phyloP scores from a whole-genome alignment of 2,329 filamentous ascomycete genomes.

The Hypomyces perniciosus region DNA sequence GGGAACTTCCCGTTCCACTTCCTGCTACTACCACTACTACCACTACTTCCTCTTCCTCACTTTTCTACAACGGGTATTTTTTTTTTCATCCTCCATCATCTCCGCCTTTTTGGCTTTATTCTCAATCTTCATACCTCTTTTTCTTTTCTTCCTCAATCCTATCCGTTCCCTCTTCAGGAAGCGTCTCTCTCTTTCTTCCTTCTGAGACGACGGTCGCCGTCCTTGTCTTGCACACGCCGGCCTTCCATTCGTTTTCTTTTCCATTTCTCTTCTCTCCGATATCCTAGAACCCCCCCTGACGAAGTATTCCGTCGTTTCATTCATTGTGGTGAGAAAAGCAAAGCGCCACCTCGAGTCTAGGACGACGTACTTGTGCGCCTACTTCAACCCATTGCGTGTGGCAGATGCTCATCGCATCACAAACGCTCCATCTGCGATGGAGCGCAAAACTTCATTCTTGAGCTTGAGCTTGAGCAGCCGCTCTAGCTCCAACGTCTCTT shows the following conservation, averaged over 20 bases:
- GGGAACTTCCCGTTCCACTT: no score
- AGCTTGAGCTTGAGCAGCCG: conserved; percentile 31
- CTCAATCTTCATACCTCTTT: no score
- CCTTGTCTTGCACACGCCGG: neutral
- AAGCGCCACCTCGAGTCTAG: neutral
- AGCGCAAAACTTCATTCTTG: conserved; percentile 24
- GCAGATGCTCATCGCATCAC: neutral
- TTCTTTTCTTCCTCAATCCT: neutral
- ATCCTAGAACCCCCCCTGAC: neutral
- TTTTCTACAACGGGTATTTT: no score
- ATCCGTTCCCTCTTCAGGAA: neutral
- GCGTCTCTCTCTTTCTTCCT: neutral
- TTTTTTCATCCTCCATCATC: no score
- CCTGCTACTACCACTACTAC: no score
- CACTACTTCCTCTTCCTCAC: no score
- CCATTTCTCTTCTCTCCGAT: neutral
- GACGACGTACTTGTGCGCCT: neutral
- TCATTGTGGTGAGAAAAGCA: neutral
- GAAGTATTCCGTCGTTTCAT: neutral
- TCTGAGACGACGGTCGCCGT: conserved; percentile 1
- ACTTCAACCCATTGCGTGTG: neutral
- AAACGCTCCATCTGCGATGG: conserved; percentile 18
- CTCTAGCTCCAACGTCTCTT: conserved; percentile 26
- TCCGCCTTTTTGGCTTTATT: no score
- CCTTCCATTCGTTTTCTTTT: neutral